Evolutionary conservation across 371 early-diverging fungal species (phyloP).

Genomic region (Syncephalastrum racemosum): DNA sequence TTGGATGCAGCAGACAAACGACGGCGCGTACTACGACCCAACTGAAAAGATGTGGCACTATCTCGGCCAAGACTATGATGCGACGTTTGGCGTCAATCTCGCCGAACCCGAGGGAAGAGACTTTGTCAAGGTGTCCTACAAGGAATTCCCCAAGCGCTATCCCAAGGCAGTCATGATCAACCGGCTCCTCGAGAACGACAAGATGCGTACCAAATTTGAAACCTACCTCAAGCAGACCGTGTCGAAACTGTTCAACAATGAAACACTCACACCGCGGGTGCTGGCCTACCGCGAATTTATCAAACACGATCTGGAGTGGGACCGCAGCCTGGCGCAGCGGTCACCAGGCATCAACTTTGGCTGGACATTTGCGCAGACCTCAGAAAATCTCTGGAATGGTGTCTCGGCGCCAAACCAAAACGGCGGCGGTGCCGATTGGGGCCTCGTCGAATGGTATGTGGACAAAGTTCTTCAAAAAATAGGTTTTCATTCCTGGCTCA

Average conservation of each 20-base stretch:
- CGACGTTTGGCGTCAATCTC: slow-evolving; percentile 58
- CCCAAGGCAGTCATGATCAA: slow-evolving; percentile 53
- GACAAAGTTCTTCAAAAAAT: background rate
- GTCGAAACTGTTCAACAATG: slow-evolving; percentile 51
- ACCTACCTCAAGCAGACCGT: slow-evolving; percentile 53
- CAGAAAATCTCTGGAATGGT: slow-evolving; percentile 41
- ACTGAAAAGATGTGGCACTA: slow-evolving; percentile 47
- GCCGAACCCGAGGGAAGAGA: slow-evolving; percentile 23
- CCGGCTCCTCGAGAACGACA: slow-evolving; percentile 48
- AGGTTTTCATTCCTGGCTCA: too few relatives aligned
- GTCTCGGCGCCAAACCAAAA: slow-evolving; percentile 33
- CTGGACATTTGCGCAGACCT: slow-evolving; percentile 43
- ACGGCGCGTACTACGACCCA: slow-evolving; percentile 42
- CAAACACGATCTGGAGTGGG: slow-evolving; percentile 52
- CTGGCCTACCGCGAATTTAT: slow-evolving; percentile 52
- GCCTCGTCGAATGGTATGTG: slow-evolving; percentile 47
- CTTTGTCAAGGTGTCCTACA: slow-evolving; percentile 44
- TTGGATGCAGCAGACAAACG: slow-evolving; percentile 46
- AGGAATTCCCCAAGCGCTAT: slow-evolving; percentile 34
- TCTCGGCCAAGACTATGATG: slow-evolving; percentile 58
- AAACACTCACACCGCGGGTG: slow-evolving; percentile 49
- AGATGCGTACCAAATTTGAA: slow-evolving; percentile 39
- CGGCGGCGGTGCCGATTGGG: slow-evolving; percentile 51
- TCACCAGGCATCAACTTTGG: slow-evolving; percentile 58
- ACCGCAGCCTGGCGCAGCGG: slow-evolving; percentile 48